Conservation (phyloP, 805 yeast species). For the Saturnispora dispora region DNA sequence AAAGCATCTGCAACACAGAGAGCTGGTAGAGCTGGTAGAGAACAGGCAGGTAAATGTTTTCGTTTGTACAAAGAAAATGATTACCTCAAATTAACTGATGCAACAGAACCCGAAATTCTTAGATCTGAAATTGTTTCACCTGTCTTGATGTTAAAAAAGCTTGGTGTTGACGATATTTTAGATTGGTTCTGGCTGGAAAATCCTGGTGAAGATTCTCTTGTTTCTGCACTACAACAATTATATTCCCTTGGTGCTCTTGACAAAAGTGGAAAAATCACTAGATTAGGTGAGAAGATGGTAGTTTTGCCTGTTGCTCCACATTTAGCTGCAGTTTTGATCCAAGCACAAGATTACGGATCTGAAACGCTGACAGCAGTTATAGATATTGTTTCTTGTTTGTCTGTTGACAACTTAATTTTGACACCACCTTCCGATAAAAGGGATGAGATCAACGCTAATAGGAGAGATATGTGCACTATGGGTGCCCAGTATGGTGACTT, state of each 20-base stretch:
- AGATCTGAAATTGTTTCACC: slow-evolving; percentile 83
- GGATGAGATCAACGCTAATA: slow-evolving; percentile 72
- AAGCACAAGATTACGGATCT: slow-evolving; percentile 43
- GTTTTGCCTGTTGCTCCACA: slow-evolving; percentile 89
- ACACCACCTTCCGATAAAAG: slow-evolving; percentile 74
- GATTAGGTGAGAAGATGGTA: slow-evolving; percentile 78
- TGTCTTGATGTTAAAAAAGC: slow-evolving; percentile 69
- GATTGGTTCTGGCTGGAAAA: slow-evolving; percentile 90
- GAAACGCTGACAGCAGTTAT: slow-evolving; percentile 51
- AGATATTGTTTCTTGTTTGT: slow-evolving; percentile 86
- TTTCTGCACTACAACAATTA: slow-evolving; percentile 69
- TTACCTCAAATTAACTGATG: slow-evolving; percentile 52
- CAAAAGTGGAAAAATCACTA: slow-evolving; percentile 66
- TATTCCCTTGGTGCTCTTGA: slow-evolving; percentile 74
- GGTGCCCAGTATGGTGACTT: slow-evolving; percentile 80
- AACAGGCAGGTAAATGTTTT: slow-evolving; percentile 94
- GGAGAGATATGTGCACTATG: slow-evolving; percentile 59
- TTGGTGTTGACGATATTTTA: slow-evolving; percentile 75
- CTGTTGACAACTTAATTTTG: slow-evolving; percentile 79
- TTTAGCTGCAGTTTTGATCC: slow-evolving; percentile 72
- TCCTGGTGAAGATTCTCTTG: slow-evolving; percentile 72
- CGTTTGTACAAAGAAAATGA: slow-evolving; percentile 72
- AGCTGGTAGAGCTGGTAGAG: slow-evolving; percentile 99
- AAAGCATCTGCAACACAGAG: slow-evolving; percentile 93
- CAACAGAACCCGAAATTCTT: slow-evolving; percentile 89